Percentiles rank a stretch among this genome's conserved stretches.
These are phyloP conservation scores for Hypoxylon rickii DNA, from an alignment of 495 filamentous ascomycete genomes.

Conservation along the genomic window DNA sequence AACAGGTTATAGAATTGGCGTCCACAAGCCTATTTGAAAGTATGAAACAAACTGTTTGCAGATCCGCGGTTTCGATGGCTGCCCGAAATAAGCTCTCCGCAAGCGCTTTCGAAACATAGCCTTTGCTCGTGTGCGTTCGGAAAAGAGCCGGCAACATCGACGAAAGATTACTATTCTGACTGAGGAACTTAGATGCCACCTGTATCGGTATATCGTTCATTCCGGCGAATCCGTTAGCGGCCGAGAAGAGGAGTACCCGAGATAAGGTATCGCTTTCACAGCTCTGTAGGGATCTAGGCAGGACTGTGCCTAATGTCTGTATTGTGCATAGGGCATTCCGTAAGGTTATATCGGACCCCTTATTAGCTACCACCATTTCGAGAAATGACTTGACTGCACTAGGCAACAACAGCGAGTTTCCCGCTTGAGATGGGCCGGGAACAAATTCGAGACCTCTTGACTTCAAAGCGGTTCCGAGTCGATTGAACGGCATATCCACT, in stretches of 20 bases:
- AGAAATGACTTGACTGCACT: no score
- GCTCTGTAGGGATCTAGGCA: not conserved
- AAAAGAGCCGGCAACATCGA: slow-evolving; percentile 3
- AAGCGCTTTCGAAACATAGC: no score
- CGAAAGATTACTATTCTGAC: not conserved
- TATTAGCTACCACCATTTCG: no score
- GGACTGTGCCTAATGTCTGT: no score
- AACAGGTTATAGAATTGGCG: slow-evolving; percentile 8
- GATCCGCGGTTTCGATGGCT: slow-evolving; percentile 20
- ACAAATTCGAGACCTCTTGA: no score
- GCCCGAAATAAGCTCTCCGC: slow-evolving; percentile 23
- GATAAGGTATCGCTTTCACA: not conserved
- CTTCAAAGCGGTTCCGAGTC: no score
- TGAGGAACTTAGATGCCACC: not conserved
- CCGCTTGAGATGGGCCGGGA: no score
- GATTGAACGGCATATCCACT: no score
- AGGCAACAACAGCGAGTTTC: no score
- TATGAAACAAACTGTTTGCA: not conserved
- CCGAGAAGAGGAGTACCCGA: slow-evolving; percentile 1
- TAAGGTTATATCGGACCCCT: no score
- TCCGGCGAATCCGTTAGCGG: slow-evolving; percentile 18
- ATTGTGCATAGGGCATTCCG: no score
- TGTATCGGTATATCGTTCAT: slow-evolving; percentile 3
- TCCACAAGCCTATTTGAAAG: slow-evolving; percentile 10
- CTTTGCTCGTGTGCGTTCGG: no score